Percentiles rank a stretch among this genome's conserved stretches.
phyloP scores from a whole-genome alignment of 495 filamentous ascomycete genomes.

The Oidiodendron maius region DNA sequence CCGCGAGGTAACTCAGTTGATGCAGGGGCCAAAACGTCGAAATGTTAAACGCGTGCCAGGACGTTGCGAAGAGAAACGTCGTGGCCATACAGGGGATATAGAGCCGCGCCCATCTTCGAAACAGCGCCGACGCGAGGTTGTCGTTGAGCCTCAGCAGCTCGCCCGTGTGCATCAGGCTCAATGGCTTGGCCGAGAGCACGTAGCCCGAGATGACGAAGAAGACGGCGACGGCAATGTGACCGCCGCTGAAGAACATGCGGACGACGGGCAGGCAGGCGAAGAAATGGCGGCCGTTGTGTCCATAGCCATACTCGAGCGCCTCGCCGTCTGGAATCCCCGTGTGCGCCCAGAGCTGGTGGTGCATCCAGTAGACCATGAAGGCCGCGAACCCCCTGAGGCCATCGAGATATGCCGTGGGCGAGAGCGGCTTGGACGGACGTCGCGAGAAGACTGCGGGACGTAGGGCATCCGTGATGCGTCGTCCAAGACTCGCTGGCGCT shows the following conservation, averaged over 20 bases:
- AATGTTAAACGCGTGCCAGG: conserved; percentile 43
- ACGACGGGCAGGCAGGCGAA: conserved; percentile 60
- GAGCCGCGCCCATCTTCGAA: conserved; percentile 56
- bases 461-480: no score
- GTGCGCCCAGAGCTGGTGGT: conserved; percentile 20
- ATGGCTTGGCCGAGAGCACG: conserved; percentile 55
- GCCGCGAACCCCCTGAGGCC: conserved; percentile 51
- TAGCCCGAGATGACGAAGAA: conserved; percentile 71
- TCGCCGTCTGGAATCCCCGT: conserved; percentile 1
- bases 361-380: conserved; percentile 41
- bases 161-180: conserved; percentile 46
- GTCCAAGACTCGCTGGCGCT: no score
- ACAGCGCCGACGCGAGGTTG: conserved; percentile 50
- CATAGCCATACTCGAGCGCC: conserved; percentile 33
- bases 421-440: conserved; percentile 17
- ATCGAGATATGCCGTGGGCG: conserved; percentile 47
- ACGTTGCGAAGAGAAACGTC: conserved; percentile 44
- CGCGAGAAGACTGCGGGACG: no score
- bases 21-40: conserved; percentile 28
- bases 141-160: conserved; percentile 29
- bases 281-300: conserved; percentile 25
- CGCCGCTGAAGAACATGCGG: conserved; percentile 52
- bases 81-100: conserved; percentile 56
- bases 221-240: conserved; percentile 60
- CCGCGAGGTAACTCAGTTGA: conserved; percentile 32